Percentiles rank a stretch among this genome's conserved stretches.
These are phyloP conservation scores for Jaapia argillacea DNA, from an alignment of 768 basidiomycete species.

Conservation along the genomic window DNA sequence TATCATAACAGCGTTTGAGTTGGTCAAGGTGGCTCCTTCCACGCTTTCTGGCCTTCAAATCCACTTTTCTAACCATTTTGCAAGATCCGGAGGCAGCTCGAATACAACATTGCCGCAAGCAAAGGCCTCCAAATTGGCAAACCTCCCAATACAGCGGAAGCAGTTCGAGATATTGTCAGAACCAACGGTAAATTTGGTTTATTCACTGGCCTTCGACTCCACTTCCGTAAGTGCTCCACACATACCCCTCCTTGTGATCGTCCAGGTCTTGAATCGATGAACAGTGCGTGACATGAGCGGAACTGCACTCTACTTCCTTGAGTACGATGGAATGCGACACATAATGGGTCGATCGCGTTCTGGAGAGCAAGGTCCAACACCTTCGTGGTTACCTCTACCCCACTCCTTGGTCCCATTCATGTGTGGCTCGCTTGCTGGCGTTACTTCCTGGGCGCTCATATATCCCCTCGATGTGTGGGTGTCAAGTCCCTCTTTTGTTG, in stretches of 20 bases:
- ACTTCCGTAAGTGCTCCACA: conserved; percentile 50
- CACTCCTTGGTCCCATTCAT: conserved; percentile 77
- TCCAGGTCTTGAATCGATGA: conserved; percentile 3
- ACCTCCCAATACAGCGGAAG: conserved; percentile 70
- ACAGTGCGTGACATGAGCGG: conserved; percentile 83
- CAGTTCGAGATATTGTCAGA: conserved; percentile 71
- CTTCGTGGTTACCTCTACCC: conserved; percentile 81
- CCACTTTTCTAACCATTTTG: neutral
- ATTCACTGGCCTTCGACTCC: conserved; percentile 81
- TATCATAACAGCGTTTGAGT: conserved; percentile 63
- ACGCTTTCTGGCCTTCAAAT: neutral
- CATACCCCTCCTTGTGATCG: conserved; percentile 2
- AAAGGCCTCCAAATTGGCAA: conserved; percentile 63
- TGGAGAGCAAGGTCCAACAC: conserved; percentile 74
- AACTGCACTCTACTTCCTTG: conserved; percentile 87
- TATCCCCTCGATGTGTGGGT: conserved; percentile 91
- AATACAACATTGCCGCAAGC: conserved; percentile 81
- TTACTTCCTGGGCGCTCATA: conserved; percentile 47
- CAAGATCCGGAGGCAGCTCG: conserved; percentile 84
- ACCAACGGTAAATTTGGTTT: conserved; percentile 54
- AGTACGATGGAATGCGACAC: conserved; percentile 89
- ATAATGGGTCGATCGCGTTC: conserved; percentile 66
- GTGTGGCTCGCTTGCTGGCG: conserved; percentile 85
- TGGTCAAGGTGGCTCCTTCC: conserved; percentile 75
- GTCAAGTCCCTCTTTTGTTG: too few species aligned